phyloP scores from a whole-genome alignment of 345 rosid species.

The Excoecaria agallocha region DNA sequence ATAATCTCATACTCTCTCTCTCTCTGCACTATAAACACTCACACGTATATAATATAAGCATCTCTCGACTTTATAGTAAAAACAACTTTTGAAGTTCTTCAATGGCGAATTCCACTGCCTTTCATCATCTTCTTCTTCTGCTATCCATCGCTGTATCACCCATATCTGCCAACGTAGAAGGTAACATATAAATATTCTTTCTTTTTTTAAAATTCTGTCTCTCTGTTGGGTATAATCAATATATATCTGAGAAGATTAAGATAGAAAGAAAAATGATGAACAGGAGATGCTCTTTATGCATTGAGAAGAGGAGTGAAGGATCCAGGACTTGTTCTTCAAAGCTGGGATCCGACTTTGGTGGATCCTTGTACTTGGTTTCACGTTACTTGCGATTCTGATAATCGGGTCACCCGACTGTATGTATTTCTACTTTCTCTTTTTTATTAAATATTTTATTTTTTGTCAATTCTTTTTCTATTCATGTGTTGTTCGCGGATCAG shows the following conservation, averaged over 20 bases:
- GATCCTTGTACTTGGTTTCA: constrained; percentile 88
- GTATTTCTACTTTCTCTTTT: neutral
- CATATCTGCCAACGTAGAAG: constrained; percentile 50
- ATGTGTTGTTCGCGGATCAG: too few relatives aligned
- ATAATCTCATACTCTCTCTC: constrained; percentile 1
- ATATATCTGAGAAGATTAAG: too few relatives aligned
- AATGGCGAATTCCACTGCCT: constrained; percentile 34
- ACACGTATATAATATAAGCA: neutral
- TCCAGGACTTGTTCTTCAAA: constrained; percentile 58
- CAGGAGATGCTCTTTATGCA: constrained; percentile 70
- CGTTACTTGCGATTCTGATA: constrained; percentile 58
- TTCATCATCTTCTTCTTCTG: constrained; percentile 26
- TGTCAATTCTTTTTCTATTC: neutral
- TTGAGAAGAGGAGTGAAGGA: constrained; percentile 63
- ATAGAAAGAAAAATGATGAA: constrained; percentile 7
- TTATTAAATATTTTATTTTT: neutral
- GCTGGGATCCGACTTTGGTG: constrained; percentile 79
- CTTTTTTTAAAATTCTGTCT: neutral
- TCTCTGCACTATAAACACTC: neutral
- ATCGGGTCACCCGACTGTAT: constrained; percentile 67
- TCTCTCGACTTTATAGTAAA: constrained; percentile 11
- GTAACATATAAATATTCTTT: constrained; percentile 15
- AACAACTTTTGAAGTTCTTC: neutral
- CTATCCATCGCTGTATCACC: constrained; percentile 21
- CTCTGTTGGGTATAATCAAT: neutral